Evolutionary conservation across 2,329 filamentous ascomycete genomes (phyloP), one percentile per base, ranked within the genome.

Genomic region (Talaromyces sp.): DNA sequence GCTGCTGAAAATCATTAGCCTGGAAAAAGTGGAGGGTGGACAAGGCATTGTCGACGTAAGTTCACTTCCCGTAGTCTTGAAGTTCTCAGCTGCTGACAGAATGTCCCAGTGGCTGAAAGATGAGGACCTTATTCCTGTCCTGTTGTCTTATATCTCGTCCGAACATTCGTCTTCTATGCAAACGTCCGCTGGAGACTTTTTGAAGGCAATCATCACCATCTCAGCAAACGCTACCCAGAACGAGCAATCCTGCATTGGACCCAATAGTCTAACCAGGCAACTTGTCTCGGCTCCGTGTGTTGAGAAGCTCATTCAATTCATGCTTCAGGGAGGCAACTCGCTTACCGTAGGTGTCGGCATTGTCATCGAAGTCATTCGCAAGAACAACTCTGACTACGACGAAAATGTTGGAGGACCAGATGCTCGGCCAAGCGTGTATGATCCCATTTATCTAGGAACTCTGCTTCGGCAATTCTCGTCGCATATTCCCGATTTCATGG

Each of bases 381-480:
- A 99, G 78, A 99, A 99, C 75, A 99, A 99, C 72, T 97, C 94
- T 0, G 94, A 99, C 74, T 99, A 99, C 71, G 94, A 99, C 66
- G 94, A 97, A 65, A 89, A 92, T 65, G 86, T 92, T 61, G 85
- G 88, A 51, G 90, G 91, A 60, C 85, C 89, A 28, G 89, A 89
- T 63, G 84, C 89, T 2, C 80, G 87, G 56, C 93, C 93, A 0
- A 93, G 91, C 1, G 88, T 85, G 63, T 86, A 89, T 53, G 94
- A 99, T 68, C 94, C 94, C 3, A 99, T 99, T 66, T 99, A 97
- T 69, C 83, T 99, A 0, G 94, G 94, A 21, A 94, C 89, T 1
- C 80, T 99, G 6, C 82, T 99, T 36, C 86, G 93, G 51, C 81
- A 93, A 63, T 99, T 99, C 68, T 93, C 92, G 13, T 84, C 89